Evolutionary conservation across 108 stramenopile genomes (phyloP).

Genomic region (Pseudonitzschia multiseries): DNA sequence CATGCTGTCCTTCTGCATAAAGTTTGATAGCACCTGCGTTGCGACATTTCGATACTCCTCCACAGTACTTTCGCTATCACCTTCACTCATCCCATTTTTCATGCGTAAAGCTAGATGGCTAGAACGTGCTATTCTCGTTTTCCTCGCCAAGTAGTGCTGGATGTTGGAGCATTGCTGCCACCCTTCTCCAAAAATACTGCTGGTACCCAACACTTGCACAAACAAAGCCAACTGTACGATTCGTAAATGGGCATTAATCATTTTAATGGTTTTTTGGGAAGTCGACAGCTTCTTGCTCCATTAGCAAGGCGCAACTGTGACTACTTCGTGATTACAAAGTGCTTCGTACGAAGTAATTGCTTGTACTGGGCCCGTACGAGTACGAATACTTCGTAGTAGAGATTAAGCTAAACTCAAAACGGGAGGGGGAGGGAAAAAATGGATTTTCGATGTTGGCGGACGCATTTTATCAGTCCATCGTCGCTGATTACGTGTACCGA

Average conservation of each 20-base stretch:
- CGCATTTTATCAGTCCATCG: no score
- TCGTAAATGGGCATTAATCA: neutral
- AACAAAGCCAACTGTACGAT: neutral
- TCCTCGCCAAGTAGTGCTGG: neutral
- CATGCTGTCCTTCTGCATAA: constrained; percentile 48
- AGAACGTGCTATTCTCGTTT: neutral
- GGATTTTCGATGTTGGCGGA: no score
- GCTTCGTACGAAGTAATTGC: no score
- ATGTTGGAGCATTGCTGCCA: neutral
- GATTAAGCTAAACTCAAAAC: no score
- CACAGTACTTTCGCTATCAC: constrained; percentile 1
- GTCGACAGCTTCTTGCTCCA: no score
- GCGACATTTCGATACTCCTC: constrained; percentile 64
- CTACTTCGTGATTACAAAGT: no score
- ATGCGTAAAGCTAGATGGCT: neutral
- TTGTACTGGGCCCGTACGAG: no score
- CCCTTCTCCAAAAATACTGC: neutral
- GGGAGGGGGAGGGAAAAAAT: no score
- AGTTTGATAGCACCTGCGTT: constrained; percentile 64
- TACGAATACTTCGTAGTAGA: no score
- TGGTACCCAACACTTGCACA: neutral
- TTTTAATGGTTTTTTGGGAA: neutral
- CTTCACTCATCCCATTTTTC: neutral
- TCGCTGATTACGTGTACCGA: no score
- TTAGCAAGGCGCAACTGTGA: no score